Evolutionary conservation across 805 yeast genomes (phyloP), one percentile per base, ranked within the genome.

Genomic region (Candida koratica): DNA sequence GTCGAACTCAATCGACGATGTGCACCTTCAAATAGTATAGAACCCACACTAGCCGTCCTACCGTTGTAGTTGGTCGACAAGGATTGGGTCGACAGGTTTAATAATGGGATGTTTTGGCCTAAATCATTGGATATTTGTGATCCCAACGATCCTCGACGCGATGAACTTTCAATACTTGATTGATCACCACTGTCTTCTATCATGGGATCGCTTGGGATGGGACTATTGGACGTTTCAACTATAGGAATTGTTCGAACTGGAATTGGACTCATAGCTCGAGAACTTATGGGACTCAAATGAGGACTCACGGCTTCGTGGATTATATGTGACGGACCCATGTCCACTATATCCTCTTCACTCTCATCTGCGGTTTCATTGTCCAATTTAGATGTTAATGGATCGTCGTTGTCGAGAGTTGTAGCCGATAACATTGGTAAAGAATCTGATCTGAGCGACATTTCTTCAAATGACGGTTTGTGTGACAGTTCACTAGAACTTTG

Each of bases 21-120:
- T 4, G 33, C 28, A n/a, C 32, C 20, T 24, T 56, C 61, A 25
- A 46, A 49, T 11, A 50, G 37, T 15, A 58, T 42, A 2, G 61
- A 53, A 13, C 46, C 44, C 6, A 56, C 47, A 4, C 62, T 55
- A 8, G 56, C 49, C 25, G 56, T 55, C 25, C 53, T 30, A 8
- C 37, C 37, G 12, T 36, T 35, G 10, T 16, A 12, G 13, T 42
- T 31, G 6, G 35, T 36, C 7, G 35, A 16, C 7, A 55, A 36
- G 2, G 63, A 55, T 7, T 56, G 38, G 9, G 49, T 46, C 1
- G 67, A 60, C 31, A 48, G 41, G 8, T 42, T 46, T 17, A 61
- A 46, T 13, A 61, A 45, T 13, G 67, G 68, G 15, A 61, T 45
- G 4, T 53, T 53, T 38, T 56, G 64, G 6, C 60, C 65, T 10